Base-by-base conservation (phyloP, 352 stramenopile genomes). In the Phytophthora macrochlamydospora region DNA sequence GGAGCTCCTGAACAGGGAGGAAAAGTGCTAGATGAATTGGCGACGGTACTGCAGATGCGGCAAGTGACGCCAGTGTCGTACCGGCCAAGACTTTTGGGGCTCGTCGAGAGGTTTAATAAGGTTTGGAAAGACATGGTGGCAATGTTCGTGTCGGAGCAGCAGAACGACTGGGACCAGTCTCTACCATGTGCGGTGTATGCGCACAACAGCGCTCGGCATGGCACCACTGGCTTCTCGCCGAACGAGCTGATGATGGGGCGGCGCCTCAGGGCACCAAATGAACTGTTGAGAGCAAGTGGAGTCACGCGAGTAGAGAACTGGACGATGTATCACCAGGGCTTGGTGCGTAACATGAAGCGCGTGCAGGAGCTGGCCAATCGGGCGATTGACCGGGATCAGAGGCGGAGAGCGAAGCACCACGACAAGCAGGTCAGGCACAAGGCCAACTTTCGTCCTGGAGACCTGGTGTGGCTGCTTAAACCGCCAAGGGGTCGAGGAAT, bases 51-150 rank as follows among this genome's bases (percentile, higher is more conserved):
- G 8, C 58, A 75, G 13, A 44, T 58, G 0, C 49, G 51, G 18
- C 62, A 71, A 24, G 29, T 29, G 1, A 65, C 42, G 8, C 67
- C 54, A 13, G 58, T 75, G 8, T 38, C 57, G 12, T 71, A 67
- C 35, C 32, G 56, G 3, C 56, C 61, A 12, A 53, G 50, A 8
- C 32, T 69, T 9, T 30, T 69, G 0, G 63, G 56, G 0, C 29
- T 71, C 7, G 57, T 71, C 0, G 54, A 69, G 30, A n/a, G 61
- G n/a, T 73, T 59, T 31, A 54, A 73, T n/a, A 11, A 37, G 0
- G 58, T 37, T 7, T 67, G 46, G 56, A 74, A 69, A 24, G 66
- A 67, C 29, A 75, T 75, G 45, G 52, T 75, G 7, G 14, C 46
- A 6, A 62, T 65, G 0, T 70, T 62, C 42, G 67, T 69, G 4